These are phyloP conservation scores for Suzukiozyma palmioleophila DNA, from an alignment of 1,139 yeast genomes.

Conservation along the genomic window DNA sequence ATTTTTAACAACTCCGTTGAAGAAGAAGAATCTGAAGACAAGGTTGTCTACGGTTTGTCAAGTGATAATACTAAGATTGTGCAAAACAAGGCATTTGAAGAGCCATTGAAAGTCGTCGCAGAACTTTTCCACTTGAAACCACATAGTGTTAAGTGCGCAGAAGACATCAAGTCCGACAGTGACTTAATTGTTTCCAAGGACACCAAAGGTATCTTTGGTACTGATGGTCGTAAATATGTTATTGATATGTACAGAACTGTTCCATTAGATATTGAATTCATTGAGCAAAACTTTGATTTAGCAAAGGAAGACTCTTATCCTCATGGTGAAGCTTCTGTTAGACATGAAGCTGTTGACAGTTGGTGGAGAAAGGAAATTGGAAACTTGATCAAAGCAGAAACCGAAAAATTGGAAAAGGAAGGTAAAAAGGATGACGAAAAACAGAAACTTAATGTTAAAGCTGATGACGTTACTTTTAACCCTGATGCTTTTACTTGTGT, in stretches of 20 bases:
- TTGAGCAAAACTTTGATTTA: conserved; percentile 48
- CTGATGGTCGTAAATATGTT: conserved; percentile 80
- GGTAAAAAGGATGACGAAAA: conserved; percentile 38
- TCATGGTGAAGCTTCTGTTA: conserved; percentile 69
- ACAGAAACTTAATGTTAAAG: conserved; percentile 53
- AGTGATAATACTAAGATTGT: conserved; percentile 54
- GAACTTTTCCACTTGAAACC: conserved; percentile 75
- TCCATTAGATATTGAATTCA: conserved; percentile 78
- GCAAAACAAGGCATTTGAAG: conserved; percentile 47
- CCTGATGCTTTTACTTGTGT: conserved; percentile 70
- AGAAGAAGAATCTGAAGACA: conserved; percentile 31
- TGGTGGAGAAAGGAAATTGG: conserved; percentile 81
- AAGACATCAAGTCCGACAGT: conserved; percentile 29
- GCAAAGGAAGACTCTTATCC: conserved; percentile 59
- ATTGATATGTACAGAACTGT: conserved; percentile 81
- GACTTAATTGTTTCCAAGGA: conserved; percentile 68
- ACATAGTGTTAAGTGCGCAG: conserved; percentile 47
- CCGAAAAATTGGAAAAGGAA: conserved; percentile 47
- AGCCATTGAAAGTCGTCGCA: conserved; percentile 57
- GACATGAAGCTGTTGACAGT: conserved; percentile 86
- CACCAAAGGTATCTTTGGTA: conserved; percentile 81
- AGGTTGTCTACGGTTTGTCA: conserved; percentile 69
- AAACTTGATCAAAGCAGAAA: conserved; percentile 45
- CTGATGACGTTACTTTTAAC: conserved; percentile 57
- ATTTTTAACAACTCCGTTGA: conserved; percentile 52